Evolutionary conservation across 1,139 yeast species (phyloP).

Genomic region (Pichia sp.): DNA sequence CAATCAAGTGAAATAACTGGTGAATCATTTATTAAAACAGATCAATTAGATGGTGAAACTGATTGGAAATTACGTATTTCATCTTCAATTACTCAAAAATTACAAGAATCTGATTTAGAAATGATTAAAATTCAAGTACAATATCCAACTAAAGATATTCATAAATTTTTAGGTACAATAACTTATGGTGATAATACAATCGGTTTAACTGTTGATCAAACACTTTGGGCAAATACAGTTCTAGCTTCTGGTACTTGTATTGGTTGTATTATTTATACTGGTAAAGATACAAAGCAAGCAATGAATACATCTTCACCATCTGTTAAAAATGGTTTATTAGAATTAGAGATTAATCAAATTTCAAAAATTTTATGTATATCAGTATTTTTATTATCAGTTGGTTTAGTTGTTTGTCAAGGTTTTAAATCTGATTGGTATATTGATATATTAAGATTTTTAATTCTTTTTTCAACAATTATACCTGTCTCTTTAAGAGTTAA

Average conservation of each 20-base stretch:
- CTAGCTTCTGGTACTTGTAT: constrained; percentile 88
- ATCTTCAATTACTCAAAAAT: constrained; percentile 59
- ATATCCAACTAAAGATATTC: constrained; percentile 80
- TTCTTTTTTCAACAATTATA: constrained; percentile 88
- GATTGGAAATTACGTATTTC: constrained; percentile 95
- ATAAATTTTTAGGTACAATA: constrained; percentile 69
- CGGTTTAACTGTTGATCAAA: constrained; percentile 81
- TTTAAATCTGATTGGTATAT: constrained; percentile 77
- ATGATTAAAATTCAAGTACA: constrained; percentile 57
- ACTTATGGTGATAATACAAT: constrained; percentile 43
- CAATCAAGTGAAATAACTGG: constrained; percentile 81
- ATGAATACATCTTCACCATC: constrained; percentile 86
- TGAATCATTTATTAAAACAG: constrained; percentile 91
- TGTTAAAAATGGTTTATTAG: constrained; percentile 87
- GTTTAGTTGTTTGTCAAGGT: constrained; percentile 75
- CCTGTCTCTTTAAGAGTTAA: constrained; percentile 95
- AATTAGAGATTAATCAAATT: constrained; percentile 80
- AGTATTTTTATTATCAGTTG: constrained; percentile 72
- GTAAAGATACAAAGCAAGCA: constrained; percentile 88
- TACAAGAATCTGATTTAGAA: constrained; percentile 40
- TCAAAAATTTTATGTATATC: constrained; percentile 86
- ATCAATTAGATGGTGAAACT: constrained; percentile 97
- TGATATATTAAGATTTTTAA: constrained; percentile 82
- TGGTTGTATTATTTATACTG: constrained; percentile 87
- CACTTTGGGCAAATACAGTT: constrained; percentile 97